These are phyloP conservation scores for Fistulifera pelliculosa DNA, from an alignment of 108 stramenopile species.

Conservation along the genomic window DNA sequence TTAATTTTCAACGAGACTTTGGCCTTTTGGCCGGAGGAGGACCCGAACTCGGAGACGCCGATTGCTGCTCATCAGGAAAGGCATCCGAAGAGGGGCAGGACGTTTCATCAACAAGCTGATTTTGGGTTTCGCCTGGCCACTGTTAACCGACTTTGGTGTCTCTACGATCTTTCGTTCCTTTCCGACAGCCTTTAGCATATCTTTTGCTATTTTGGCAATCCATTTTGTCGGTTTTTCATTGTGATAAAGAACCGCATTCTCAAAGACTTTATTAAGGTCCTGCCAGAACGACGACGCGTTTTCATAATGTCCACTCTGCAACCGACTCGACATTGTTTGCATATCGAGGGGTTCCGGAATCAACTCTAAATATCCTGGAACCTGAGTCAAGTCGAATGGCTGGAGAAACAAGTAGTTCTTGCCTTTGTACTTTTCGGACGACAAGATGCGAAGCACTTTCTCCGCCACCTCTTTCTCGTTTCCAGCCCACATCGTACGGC, in stretches of 20 bases:
- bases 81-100: slow-evolving; percentile 4
- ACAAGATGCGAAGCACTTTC: slow-evolving; percentile 30
- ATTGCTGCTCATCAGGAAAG: not conserved
- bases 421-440: slow-evolving; percentile 36
- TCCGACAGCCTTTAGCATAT: slow-evolving; percentile 51
- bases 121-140: slow-evolving; percentile 1
- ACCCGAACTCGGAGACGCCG: too few relatives aligned
- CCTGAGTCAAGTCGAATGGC: slow-evolving; percentile 49
- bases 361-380: slow-evolving; percentile 53
- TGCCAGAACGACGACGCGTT: slow-evolving; percentile 31
- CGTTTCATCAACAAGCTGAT: not conserved
- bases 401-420: slow-evolving; percentile 65
- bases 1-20: slow-evolving; percentile 16
- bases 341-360: slow-evolving; percentile 61
- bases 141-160: slow-evolving; percentile 13
- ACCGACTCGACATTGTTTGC: slow-evolving; percentile 41
- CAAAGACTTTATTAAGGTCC: slow-evolving; percentile 37
- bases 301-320: slow-evolving; percentile 44
- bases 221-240: slow-evolving; percentile 37
- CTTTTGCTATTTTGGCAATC: slow-evolving; percentile 54
- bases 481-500: slow-evolving; percentile 3
- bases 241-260: slow-evolving; percentile 70
- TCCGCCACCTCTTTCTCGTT: slow-evolving; percentile 43
- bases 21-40: slow-evolving; percentile 1
- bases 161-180: slow-evolving; percentile 45